A percentile compares a stretch with the other conserved stretches of the same genome.
phyloP scores from a whole-genome alignment of 2,329 filamentous ascomycete species.

The Cyclaneusma minus region DNA sequence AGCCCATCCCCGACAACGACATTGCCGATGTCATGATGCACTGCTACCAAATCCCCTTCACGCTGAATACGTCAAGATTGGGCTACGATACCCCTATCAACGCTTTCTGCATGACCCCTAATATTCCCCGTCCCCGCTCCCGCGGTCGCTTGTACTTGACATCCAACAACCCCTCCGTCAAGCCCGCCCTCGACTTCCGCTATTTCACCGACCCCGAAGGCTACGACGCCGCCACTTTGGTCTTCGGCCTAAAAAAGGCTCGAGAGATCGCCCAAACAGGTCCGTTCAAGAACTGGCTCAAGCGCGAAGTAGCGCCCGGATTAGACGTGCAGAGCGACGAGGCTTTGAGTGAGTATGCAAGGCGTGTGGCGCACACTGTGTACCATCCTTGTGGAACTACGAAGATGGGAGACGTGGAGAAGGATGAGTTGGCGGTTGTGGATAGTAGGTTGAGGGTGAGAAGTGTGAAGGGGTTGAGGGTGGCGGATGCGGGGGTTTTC shows the following conservation, averaged over 20 bases:
- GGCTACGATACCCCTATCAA: constrained; percentile 42
- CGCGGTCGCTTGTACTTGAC: constrained; percentile 43
- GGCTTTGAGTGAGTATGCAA: constrained; percentile 66
- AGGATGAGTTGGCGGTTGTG: constrained; percentile 64
- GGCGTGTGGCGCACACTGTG: constrained; percentile 71
- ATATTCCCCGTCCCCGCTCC: constrained; percentile 45
- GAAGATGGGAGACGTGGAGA: constrained; percentile 66
- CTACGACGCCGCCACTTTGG: constrained; percentile 31
- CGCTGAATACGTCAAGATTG: constrained; percentile 67
- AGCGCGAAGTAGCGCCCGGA: constrained; percentile 21
- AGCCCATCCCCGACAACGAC: constrained; percentile 45
- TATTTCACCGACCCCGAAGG: constrained; percentile 41
- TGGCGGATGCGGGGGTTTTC: constrained; percentile 79
- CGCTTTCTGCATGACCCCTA: constrained; percentile 36
- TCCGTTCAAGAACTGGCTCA: constrained; percentile 26
- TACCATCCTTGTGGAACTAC: constrained; percentile 84
- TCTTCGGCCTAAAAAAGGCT: constrained; percentile 21
- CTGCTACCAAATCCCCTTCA: constrained; percentile 91
- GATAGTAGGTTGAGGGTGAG: constrained; percentile 57
- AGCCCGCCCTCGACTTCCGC: constrained; percentile 35
- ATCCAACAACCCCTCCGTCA: constrained; percentile 22
- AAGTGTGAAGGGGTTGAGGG: constrained; percentile 58
- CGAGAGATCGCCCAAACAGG: constrained; percentile 19
- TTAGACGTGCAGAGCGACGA: constrained; percentile 50
- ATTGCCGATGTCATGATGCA: constrained; percentile 90